Evolutionary conservation across 1,284 basidiomycete genomes (phyloP).

Genomic region (Irpex sp.): DNA sequence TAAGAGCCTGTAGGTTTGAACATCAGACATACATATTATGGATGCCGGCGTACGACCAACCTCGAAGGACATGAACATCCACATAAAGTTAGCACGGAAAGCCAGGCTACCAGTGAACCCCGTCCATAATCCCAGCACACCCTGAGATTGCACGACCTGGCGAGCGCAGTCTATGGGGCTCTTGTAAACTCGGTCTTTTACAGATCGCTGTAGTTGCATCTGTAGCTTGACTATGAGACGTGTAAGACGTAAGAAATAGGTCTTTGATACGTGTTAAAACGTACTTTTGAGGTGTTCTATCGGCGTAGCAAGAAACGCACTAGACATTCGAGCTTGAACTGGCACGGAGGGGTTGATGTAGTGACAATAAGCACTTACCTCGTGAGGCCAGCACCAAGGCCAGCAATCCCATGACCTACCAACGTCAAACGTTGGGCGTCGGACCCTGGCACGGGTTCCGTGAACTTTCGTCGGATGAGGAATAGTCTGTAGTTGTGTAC

Average conservation of each 20-base stretch:
- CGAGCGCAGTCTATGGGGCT: constrained; percentile 60
- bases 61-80: constrained; percentile 68
- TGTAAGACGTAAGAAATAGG: neutral
- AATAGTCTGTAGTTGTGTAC: constrained; percentile 72
- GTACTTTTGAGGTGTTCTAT: constrained; percentile 70
- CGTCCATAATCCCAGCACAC: constrained; percentile 57
- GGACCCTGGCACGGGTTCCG: constrained; percentile 44
- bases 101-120: constrained; percentile 62
- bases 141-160: constrained; percentile 53
- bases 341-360: no score
- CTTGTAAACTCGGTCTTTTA: constrained; percentile 57
- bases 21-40: no score
- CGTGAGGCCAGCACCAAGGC: constrained; percentile 73
- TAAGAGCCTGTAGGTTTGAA: constrained; percentile 40
- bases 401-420: constrained; percentile 63
- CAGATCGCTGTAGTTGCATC: constrained; percentile 60
- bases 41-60: no score
- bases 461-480: constrained; percentile 50
- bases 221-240: constrained; percentile 62
- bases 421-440: constrained; percentile 48
- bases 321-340: constrained; percentile 23
- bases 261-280: constrained; percentile 3
- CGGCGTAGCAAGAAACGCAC: constrained; percentile 66
- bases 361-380: no score
- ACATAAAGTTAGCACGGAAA: constrained; percentile 63